These are phyloP conservation scores for Candida broadrunensis DNA, from an alignment of 805 yeast species.

Conservation along the genomic window DNA sequence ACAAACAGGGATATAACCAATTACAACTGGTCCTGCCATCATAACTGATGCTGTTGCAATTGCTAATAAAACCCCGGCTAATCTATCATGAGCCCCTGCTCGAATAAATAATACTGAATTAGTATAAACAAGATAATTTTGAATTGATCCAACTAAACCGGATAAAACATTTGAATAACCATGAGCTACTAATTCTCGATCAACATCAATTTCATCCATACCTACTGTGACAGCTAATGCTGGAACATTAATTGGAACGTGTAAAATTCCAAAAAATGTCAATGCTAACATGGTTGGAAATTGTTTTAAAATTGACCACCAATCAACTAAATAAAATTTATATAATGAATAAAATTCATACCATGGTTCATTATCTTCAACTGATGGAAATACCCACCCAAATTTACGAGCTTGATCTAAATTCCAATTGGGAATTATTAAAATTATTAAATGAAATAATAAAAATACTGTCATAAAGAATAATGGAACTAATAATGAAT, in stretches of 20 bases:
- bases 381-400: conserved; percentile 85
- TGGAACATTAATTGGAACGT: conserved; percentile 97
- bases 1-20: conserved; percentile 91
- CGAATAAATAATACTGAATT: conserved; percentile 87
- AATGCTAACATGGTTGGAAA: conserved; percentile 93
- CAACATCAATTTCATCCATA: conserved; percentile 84
- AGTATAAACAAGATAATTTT: conserved; percentile 92
- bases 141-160: conserved; percentile 84
- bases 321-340: conserved; percentile 68
- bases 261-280: conserved; percentile 92
- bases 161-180: conserved; percentile 86
- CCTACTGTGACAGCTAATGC: conserved; percentile 90
- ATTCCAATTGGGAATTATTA: conserved; percentile 62
- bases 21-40: conserved; percentile 87
- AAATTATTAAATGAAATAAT: conserved; percentile 65
- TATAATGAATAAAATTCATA: conserved; percentile 76
- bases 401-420: conserved; percentile 57
- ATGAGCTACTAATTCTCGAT: conserved; percentile 90
- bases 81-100: conserved; percentile 88
- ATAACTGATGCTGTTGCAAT: conserved; percentile 75
- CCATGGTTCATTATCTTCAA: conserved; percentile 77
- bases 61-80: conserved; percentile 89
- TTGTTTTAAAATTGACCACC: conserved; percentile 64
- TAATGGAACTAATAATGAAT: conserved; percentile 76
- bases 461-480: conserved; percentile 72